A percentile compares a stretch with the other conserved stretches of the same genome.
These are phyloP conservation scores for Parathielavia hyrcaniae DNA, from an alignment of 495 filamentous ascomycete species.

Conservation along the genomic window DNA sequence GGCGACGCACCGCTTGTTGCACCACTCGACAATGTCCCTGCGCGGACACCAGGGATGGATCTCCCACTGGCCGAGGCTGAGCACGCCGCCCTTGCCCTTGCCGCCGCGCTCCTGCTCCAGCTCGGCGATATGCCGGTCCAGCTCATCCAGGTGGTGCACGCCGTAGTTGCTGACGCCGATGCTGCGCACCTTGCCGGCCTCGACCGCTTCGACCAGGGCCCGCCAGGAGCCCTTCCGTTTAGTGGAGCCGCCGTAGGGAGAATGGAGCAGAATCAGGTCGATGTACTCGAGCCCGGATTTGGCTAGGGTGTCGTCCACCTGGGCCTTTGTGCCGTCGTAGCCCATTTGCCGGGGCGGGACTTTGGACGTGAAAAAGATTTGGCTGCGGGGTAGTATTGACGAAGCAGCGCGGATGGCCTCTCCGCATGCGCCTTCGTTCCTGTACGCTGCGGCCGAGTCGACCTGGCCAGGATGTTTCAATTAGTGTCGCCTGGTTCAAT, in stretches of 20 bases:
- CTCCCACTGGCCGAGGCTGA: constrained; percentile 83
- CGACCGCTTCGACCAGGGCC: constrained; percentile 54
- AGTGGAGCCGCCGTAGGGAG: constrained; percentile 54
- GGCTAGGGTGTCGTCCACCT: constrained; percentile 47
- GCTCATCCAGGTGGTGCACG: constrained; percentile 60
- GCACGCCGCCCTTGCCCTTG: constrained; percentile 62
- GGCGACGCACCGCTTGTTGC: constrained; percentile 57
- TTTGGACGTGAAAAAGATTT: constrained; percentile 73
- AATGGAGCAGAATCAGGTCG: constrained; percentile 58
- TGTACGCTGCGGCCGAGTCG: constrained; percentile 65
- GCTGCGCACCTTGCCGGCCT: constrained; percentile 56
- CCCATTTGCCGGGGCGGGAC: constrained; percentile 39
- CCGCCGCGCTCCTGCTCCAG: constrained; percentile 52
- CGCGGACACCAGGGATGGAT: constrained; percentile 84
- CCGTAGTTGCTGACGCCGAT: constrained; percentile 68
- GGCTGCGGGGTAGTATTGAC: constrained; percentile 52
- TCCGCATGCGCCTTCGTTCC: constrained; percentile 62
- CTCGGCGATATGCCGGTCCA: constrained; percentile 69
- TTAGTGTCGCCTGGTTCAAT: background rate
- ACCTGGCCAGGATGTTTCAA: constrained; percentile 42
- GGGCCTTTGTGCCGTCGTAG: constrained; percentile 47
- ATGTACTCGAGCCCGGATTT: constrained; percentile 54
- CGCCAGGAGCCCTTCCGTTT: constrained; percentile 57
- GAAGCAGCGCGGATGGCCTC: constrained; percentile 48
- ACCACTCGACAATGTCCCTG: constrained; percentile 71